A percentile compares a stretch with the other conserved stretches of the same genome.
phyloP scores from a whole-genome alignment of 306 rosid genomes.

The Pterocarpus macrocarpus region DNA sequence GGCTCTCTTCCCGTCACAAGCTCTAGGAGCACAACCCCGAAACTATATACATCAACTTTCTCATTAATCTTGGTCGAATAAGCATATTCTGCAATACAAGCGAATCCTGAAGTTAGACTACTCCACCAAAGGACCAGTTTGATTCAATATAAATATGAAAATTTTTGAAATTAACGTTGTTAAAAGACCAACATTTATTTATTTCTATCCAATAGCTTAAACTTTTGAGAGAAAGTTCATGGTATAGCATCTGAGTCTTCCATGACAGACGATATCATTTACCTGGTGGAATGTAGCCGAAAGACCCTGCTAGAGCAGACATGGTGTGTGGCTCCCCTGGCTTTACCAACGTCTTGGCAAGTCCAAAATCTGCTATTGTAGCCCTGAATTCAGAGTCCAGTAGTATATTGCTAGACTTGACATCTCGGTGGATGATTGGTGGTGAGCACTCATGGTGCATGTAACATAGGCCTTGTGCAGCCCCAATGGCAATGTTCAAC shows the following conservation, averaged over 20 bases:
- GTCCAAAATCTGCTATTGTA: constrained; percentile 89
- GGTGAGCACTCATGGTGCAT: constrained; percentile 90
- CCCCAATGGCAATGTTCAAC: constrained; percentile 77
- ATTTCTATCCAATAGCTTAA: neutral
- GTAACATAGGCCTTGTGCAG: constrained; percentile 87
- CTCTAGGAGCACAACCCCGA: constrained; percentile 89
- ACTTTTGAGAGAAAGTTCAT: too few relatives aligned
- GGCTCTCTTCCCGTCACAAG: constrained; percentile 83
- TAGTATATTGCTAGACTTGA: constrained; percentile 91
- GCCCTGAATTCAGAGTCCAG: constrained; percentile 82
- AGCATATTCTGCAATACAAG: constrained; percentile 70
- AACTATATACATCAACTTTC: constrained; percentile 83
- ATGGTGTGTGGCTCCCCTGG: constrained; percentile 61
- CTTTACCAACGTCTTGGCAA: constrained; percentile 75
- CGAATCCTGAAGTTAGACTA: neutral
- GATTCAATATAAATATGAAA: neutral
- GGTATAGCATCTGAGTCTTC: too few relatives aligned
- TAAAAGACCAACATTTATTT: too few relatives aligned
- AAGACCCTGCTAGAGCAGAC: constrained; percentile 81
- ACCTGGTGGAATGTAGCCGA: constrained; percentile 97
- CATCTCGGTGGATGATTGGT: constrained; percentile 81
- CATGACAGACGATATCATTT: neutral
- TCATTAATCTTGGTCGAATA: constrained; percentile 74
- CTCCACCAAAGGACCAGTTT: constrained; percentile 8
- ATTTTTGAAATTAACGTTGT: neutral